phyloP scores from a whole-genome alignment of 306 rosid species.

The Rosa lucieae region DNA sequence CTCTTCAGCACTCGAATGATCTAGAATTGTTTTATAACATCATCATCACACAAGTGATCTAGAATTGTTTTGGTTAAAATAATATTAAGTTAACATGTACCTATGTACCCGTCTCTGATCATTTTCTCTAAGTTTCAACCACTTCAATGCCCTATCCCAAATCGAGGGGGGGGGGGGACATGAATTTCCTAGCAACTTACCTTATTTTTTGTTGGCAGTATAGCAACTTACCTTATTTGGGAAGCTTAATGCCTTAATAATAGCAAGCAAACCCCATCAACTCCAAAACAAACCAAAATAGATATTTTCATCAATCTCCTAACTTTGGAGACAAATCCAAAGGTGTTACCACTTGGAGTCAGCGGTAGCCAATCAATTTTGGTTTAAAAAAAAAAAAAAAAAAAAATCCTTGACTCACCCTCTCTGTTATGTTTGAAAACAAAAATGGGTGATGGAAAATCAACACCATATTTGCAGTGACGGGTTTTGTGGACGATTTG shows the following conservation, averaged over 20 bases:
- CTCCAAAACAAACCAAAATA: not conserved
- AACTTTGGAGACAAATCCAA: not conserved
- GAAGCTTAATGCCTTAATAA: not conserved
- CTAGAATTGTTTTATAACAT: not conserved
- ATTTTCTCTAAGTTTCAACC: not conserved
- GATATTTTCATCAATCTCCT: not conserved
- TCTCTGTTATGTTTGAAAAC: conserved; percentile 16
- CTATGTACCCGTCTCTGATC: not conserved
- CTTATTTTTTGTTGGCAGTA: not conserved
- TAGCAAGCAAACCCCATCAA: not conserved
- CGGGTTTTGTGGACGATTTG: conserved; percentile 32
- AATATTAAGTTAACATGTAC: not conserved
- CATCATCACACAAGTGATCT: not conserved
- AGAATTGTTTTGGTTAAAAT: not conserved
- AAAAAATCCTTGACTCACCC: not conserved
- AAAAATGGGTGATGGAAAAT: conserved; percentile 26
- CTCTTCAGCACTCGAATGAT: too few species aligned
- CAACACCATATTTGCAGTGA: not conserved
- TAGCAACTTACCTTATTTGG: not conserved
- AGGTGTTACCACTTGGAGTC: not conserved
- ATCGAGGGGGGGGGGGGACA: not conserved
- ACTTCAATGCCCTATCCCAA: not conserved
- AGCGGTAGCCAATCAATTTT: conserved; percentile 2
- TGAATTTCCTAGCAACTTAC: not conserved
- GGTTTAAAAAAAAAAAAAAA: not conserved